Percentiles rank a stretch among this genome's conserved stretches.
Conservation (phyloP, 495 filamentous ascomycete species). For the Usnea hakonensis region DNA sequence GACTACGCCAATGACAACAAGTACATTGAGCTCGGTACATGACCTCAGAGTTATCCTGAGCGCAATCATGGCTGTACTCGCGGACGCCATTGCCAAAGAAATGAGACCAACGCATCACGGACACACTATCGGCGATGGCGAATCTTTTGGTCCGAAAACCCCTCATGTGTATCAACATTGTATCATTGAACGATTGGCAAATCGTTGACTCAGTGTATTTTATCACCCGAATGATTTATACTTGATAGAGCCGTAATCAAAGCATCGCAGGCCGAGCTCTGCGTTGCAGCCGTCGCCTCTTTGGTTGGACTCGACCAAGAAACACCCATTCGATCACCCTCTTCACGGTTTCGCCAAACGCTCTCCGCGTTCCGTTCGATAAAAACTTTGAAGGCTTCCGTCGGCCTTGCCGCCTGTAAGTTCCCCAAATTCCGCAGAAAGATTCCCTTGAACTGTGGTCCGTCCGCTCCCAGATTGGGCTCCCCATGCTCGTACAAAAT, state of each 20-base stretch:
- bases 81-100: too few species aligned
- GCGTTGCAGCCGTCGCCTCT: slow-evolving; percentile 46
- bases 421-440: slow-evolving; percentile 62
- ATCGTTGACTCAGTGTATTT: too few species aligned
- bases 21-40: too few species aligned
- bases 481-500: slow-evolving; percentile 60
- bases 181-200: too few species aligned
- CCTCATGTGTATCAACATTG: too few species aligned
- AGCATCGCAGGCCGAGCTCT: slow-evolving; percentile 60
- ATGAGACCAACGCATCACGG: too few species aligned
- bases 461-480: slow-evolving; percentile 51
- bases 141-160: too few species aligned
- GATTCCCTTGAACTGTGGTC: slow-evolving; percentile 68
- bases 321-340: slow-evolving; percentile 37
- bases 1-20: too few species aligned
- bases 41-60: too few species aligned
- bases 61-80: too few species aligned
- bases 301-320: slow-evolving; percentile 47
- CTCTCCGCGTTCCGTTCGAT: slow-evolving; percentile 55
- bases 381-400: slow-evolving; percentile 44
- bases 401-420: slow-evolving; percentile 47
- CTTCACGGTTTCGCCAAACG: slow-evolving; percentile 56
- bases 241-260: slow-evolving; percentile 57
- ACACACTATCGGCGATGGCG: too few species aligned
- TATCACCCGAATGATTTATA: too few species aligned